These are phyloP conservation scores for Trifolium subterraneum DNA, from an alignment of 306 rosid species.

Conservation along the genomic window DNA sequence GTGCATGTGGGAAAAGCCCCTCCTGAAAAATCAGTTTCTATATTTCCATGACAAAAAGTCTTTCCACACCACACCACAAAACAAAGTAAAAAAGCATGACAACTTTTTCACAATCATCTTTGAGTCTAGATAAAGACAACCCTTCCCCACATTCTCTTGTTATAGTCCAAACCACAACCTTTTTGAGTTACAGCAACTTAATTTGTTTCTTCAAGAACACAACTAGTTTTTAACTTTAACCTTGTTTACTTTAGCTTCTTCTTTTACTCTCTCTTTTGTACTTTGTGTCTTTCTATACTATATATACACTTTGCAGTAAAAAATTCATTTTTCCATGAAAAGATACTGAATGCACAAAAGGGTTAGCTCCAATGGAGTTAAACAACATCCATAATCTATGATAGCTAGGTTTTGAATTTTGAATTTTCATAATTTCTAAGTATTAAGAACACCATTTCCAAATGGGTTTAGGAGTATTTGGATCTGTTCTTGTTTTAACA, in stretches of 20 bases:
- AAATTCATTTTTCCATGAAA: conserved; percentile 19
- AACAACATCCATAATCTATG: conserved; percentile 21
- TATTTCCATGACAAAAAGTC: conserved; percentile 25
- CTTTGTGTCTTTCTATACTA: conserved; percentile 23
- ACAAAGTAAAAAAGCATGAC: conserved; percentile 39
- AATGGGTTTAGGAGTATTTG: conserved; percentile 76
- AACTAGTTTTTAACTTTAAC: neutral
- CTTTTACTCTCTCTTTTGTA: conserved; percentile 13
- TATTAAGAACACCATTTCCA: conserved; percentile 9
- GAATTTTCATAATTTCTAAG: conserved; percentile 34
- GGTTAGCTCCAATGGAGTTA: conserved; percentile 23
- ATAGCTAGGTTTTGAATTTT: conserved; percentile 47
- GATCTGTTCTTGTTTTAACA: conserved; percentile 64
- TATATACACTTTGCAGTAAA: conserved; percentile 35
- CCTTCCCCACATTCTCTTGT: conserved; percentile 58
- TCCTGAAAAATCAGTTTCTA: neutral
- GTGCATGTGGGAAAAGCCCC: conserved; percentile 12
- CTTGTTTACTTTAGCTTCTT: conserved; percentile 11
- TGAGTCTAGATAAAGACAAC: conserved; percentile 49
- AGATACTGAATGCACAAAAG: conserved; percentile 42
- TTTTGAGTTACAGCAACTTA: conserved; percentile 19
- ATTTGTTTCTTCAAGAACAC: conserved; percentile 32
- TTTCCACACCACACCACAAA: conserved; percentile 30
- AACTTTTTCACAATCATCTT: conserved; percentile 40
- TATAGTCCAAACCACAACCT: conserved; percentile 44